Base-by-base conservation (phyloP, 495 filamentous ascomycete species). In the Aspergillus homomorphus region DNA sequence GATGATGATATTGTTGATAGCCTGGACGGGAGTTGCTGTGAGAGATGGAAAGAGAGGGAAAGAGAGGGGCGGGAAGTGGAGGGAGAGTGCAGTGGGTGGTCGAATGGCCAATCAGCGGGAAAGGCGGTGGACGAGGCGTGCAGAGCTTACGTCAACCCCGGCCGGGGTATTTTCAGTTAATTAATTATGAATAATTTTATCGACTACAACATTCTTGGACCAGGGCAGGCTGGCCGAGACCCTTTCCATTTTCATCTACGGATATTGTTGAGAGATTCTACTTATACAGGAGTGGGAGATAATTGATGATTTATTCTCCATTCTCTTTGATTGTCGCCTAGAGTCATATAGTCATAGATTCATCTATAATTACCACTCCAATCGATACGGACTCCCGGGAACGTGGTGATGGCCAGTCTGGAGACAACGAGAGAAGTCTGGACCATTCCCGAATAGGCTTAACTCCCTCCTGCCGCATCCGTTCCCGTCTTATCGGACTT, bases 401-500 rank as follows among this genome's bases (percentile, higher is more conserved):
- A 38, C 33, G 33, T 38, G 33, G 33, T 9, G 33, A 30, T 30
- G 4, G 26, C 10, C n/a, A n/a, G n/a, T n/a, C n/a, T 30, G 28
- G 44, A 21, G 43, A 22, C 28, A 23, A 16, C 12, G 38, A 19
- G 33, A 30, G 10, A 51, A 5, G 38, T 28, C 26, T 21, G 7
- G 23, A 4, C 58, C 21, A 49, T 26, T 16, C 59, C 53, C 18
- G 19, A 56, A 54, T 4, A 20, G 57, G 63, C 46, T 38, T 62
- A 52, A 51, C 26, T 53, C 46, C 45, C 59, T 30, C 49, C 28
- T 55, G 23, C 44, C 45, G 57, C 57, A 52, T 43, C 63, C 57
- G 52, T 55, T 62, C 45, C 60, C 60, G 60, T 58, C 63, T 66
- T 62, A 66, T 66, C 63, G 54, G 49, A 41, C 43, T 26, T 48